Conservation (phyloP, 331 rosid species). For the Stylosanthes scabra region DNA sequence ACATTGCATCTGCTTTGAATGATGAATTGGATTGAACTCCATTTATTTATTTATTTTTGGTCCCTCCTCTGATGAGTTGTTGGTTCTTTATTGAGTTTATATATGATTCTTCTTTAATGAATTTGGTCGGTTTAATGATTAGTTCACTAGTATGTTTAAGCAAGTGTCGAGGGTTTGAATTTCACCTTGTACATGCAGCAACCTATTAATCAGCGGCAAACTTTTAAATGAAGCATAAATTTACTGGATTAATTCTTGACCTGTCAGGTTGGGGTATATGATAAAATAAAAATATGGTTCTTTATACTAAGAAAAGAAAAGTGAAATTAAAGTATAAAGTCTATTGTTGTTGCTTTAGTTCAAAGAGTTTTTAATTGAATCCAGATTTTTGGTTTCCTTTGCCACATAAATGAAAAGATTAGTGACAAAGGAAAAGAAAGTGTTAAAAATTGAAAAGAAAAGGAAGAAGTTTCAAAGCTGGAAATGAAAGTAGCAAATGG, state of each 20-base stretch:
- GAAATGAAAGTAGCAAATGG: background rate
- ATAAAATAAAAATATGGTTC: no score
- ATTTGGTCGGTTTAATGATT: no score
- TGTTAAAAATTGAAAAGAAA: background rate
- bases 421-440: background rate
- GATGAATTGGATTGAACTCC: background rate
- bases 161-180: no score
- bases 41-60: background rate
- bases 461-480: background rate
- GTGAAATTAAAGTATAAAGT: background rate
- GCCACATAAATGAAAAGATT: background rate
- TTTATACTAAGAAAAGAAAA: background rate
- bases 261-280: no score
- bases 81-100: conserved; percentile 6
- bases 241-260: no score
- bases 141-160: no score
- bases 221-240: no score
- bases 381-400: background rate
- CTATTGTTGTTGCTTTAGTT: background rate
- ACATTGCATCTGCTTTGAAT: conserved; percentile 33
- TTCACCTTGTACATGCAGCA: no score
- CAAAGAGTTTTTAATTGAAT: background rate
- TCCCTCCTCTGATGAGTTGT: background rate
- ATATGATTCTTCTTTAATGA: background rate
- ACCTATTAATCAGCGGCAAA: no score